Base-by-base conservation (phyloP, 345 rosid species). In the Mallotus nudiflorus region DNA sequence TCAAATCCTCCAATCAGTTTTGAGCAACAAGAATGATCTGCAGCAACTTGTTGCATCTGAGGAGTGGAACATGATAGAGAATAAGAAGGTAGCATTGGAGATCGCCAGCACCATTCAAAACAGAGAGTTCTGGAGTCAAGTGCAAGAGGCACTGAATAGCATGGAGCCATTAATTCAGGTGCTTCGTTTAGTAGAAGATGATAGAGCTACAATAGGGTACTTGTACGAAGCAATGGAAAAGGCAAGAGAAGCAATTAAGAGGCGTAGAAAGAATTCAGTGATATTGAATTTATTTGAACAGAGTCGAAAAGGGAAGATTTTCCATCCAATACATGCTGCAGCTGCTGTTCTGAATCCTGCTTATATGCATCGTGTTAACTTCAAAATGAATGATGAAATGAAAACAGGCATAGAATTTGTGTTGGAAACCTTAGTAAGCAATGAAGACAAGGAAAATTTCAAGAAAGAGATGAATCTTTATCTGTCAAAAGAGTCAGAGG, bases 311-410 rank as follows among this genome's bases (percentile, higher is more conserved):
- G 8, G 20, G 4, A 51, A 51, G 24, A 51, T 65, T 25, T 25
- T 42, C 24, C 63, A 65, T 31, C 76, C 67, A 56, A 27, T 67
- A 18, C 67, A 74, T 74, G 61, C 61, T 0, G 72, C 68, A 35
- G 66, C 77, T n/a, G 65, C 59, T 35, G 67, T 74, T 52, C 44
- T 74, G 18, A 74, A 74, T 39, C 77, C 67, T 15, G 20, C 40
- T 40, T 67, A 67, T 44, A 59, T 67, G 60, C 35, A 56, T 9
- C 25, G n/a, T 6, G 42, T 39, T 9, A 51, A 33, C 37, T 51
- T 60, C 29, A 9, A 25, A 14, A 8, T 37, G 19, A 19, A 59
- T 25, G 1, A 3, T 13, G 27, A 28, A 62, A 60, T 67, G 44
- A 60, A 50, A 28, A n/a, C 40, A n/a, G 62, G 73, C 27, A 37